Evolutionary conservation across 371 early-diverging fungal species (phyloP).

Genomic region (Smittium mucronatum): DNA sequence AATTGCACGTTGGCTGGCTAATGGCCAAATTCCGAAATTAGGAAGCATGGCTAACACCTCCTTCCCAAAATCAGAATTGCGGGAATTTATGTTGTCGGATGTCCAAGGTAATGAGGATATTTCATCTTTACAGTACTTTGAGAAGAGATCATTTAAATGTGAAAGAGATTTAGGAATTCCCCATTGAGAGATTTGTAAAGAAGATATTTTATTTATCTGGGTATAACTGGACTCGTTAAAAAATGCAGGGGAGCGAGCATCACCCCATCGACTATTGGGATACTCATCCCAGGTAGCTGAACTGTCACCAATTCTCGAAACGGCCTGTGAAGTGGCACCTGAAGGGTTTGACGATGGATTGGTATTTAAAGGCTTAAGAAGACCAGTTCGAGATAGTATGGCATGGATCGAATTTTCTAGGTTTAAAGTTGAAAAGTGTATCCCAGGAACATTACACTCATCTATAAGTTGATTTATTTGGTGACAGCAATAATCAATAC

Average conservation of each 20-base stretch:
- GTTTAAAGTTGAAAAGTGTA: slow-evolving; percentile 82
- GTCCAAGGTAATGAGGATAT: slow-evolving; percentile 78
- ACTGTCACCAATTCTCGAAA: slow-evolving; percentile 4
- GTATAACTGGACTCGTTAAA: slow-evolving; percentile 21
- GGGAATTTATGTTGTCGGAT: slow-evolving; percentile 64
- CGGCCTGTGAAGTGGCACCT: not conserved
- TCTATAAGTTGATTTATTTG: slow-evolving; percentile 50
- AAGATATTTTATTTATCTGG: slow-evolving; percentile 9
- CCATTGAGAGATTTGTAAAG: slow-evolving; percentile 37
- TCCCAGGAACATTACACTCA: slow-evolving; percentile 38
- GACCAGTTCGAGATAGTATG: slow-evolving; percentile 56
- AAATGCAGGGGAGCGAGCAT: slow-evolving; percentile 68
- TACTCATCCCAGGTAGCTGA: slow-evolving; percentile 83
- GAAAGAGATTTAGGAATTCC: slow-evolving; percentile 43
- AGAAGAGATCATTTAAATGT: slow-evolving; percentile 62
- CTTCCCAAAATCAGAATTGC: slow-evolving; percentile 35
- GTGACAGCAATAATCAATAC: slow-evolving; percentile 56
- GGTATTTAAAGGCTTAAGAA: slow-evolving; percentile 23
- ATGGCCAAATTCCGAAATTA: slow-evolving; percentile 68
- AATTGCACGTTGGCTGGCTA: slow-evolving; percentile 91
- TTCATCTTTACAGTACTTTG: slow-evolving; percentile 53
- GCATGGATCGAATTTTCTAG: slow-evolving; percentile 74
- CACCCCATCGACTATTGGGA: slow-evolving; percentile 96
- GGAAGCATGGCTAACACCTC: slow-evolving; percentile 47
- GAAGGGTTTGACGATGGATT: not conserved